Evolutionary conservation across 805 yeast genomes (phyloP), one percentile per base, ranked within the genome.

Genomic region (Komagataella ulmi): DNA sequence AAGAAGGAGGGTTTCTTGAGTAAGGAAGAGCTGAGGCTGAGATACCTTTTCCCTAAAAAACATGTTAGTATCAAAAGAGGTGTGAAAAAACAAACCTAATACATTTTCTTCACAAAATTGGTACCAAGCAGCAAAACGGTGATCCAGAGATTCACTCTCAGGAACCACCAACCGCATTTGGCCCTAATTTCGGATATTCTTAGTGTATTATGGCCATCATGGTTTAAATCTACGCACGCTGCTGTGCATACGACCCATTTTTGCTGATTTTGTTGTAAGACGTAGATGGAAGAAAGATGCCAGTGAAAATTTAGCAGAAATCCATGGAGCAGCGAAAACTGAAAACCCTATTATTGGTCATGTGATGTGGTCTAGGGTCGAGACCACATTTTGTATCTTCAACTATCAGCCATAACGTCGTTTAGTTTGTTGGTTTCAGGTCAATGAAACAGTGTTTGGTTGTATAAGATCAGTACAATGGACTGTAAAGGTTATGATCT

Each of bases 191-290:
- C 17, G 47, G 7, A 45, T 21, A 21, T 45, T 45, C 24, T 14
- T 45, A 45, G 30, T 24, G 24, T 21, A 21, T 45, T 21, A 45
- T 45, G 40, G 40, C 40, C 40, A 30, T 30, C 40, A 30, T 45
- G 47, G 47, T 45, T 45, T 21, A 53, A 54, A 30, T 49, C 49
- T 74, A 85, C 95, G 80, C 85, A 86, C 95, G 75, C 86, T 78
- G 79, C 96, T 86, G 88, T 91, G 98, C 90, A 91, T 83, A 81
- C 99, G 96, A 90, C 96, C 99, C 99, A 91, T 91, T 74, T 80
- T 86, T 82, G 76, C 68, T 72, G 73, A 66, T 72, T 70, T 21
- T 65, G 18, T 50, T 51, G 44, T 51, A 48, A 43, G 47, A 50
- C 48, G 44, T 30, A 48, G 56, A 52, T 49, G 47, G 40, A 43